These are phyloP conservation scores for Turnera subulata DNA, from an alignment of 345 rosid species.

Conservation along the genomic window DNA sequence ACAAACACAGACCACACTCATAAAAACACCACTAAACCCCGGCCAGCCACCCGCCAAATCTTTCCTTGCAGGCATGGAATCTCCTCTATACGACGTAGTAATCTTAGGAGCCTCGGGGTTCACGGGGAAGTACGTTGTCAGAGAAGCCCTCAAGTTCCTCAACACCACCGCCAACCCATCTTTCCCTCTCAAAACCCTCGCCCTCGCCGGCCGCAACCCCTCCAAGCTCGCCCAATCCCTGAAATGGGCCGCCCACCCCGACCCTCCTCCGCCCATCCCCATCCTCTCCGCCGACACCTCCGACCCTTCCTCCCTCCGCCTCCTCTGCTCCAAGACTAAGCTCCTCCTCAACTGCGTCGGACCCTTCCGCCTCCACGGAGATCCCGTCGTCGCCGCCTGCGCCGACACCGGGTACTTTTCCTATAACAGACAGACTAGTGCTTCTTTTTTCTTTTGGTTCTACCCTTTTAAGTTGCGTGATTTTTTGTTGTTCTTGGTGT, in stretches of 20 bases:
- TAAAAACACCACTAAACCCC: no score
- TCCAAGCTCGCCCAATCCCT: slow-evolving; percentile 52
- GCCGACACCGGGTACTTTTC: slow-evolving; percentile 54
- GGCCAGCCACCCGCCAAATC: no score
- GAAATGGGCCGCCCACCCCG: slow-evolving; percentile 70
- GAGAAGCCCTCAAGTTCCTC: slow-evolving; percentile 23
- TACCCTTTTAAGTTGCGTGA: background rate
- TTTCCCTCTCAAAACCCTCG: slow-evolving; percentile 64
- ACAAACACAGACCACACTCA: no score
- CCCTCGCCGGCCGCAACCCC: slow-evolving; percentile 78
- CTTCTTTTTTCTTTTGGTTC: slow-evolving; percentile 3
- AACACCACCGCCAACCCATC: slow-evolving; percentile 4
- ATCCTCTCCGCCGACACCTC: slow-evolving; percentile 67
- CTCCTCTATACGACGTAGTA: slow-evolving; percentile 13
- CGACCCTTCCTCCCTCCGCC: slow-evolving; percentile 67
- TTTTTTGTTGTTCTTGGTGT: background rate
- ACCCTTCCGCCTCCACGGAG: slow-evolving; percentile 73
- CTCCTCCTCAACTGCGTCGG: slow-evolving; percentile 84
- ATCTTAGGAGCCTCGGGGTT: slow-evolving; percentile 27
- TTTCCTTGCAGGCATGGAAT: no score
- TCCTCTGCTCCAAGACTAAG: slow-evolving; percentile 60
- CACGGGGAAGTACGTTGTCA: slow-evolving; percentile 21
- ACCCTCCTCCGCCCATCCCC: slow-evolving; percentile 47
- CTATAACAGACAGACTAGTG: no score
- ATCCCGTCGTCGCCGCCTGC: slow-evolving; percentile 81